A percentile compares a stretch with the other conserved stretches of the same genome.
phyloP scores from a whole-genome alignment of 179 eudicot genomes.

The Nepenthes alata region DNA sequence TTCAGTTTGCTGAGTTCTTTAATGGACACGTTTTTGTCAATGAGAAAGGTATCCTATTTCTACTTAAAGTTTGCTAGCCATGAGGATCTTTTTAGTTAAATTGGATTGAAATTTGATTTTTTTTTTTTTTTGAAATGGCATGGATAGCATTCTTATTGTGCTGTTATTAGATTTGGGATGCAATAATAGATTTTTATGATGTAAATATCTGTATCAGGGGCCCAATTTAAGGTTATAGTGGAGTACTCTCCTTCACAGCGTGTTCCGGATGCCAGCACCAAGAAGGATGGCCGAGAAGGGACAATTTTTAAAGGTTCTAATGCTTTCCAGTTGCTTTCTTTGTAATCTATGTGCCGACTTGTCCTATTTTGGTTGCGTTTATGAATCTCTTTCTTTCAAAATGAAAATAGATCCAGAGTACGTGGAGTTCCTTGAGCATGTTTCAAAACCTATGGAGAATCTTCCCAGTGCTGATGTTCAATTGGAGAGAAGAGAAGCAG shows the following conservation, averaged over 20 bases:
- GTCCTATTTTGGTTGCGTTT: not conserved
- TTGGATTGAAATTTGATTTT: not conserved
- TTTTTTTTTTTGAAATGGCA: no score
- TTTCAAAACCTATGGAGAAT: slow-evolving; percentile 79
- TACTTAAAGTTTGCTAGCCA: not conserved
- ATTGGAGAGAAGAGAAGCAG: slow-evolving; percentile 87
- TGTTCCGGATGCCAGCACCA: slow-evolving; percentile 58
- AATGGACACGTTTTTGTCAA: slow-evolving; percentile 87
- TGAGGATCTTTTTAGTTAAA: not conserved
- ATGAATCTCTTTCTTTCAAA: slow-evolving; percentile 3
- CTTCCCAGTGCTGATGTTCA: slow-evolving; percentile 98
- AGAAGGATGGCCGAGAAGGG: slow-evolving; percentile 97
- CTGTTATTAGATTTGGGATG: not conserved
- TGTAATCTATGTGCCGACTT: not conserved
- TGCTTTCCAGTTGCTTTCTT: not conserved
- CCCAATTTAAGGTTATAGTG: slow-evolving; percentile 65
- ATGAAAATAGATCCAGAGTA: slow-evolving; percentile 58
- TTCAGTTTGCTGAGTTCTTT: slow-evolving; percentile 87
- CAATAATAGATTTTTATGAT: not conserved
- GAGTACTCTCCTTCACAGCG: slow-evolving; percentile 95
- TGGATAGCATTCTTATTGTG: not conserved
- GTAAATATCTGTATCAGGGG: slow-evolving; percentile 25
- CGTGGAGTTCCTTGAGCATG: slow-evolving; percentile 67
- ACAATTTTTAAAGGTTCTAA: slow-evolving; percentile 58
- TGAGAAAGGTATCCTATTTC: slow-evolving; percentile 58